Base-by-base conservation (phyloP, 108 stramenopile species). In the Fragilaria radians region DNA sequence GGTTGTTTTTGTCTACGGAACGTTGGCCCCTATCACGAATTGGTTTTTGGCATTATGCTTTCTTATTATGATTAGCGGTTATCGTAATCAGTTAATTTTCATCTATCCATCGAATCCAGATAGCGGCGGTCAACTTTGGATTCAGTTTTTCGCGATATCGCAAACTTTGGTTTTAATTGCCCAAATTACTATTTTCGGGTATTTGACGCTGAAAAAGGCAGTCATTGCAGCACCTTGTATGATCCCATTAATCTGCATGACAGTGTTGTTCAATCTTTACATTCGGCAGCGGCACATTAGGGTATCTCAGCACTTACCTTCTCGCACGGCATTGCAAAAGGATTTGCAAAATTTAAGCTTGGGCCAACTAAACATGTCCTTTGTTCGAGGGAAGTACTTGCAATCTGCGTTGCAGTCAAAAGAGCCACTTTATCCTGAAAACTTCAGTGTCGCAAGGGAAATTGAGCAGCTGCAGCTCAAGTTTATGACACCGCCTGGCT, bases 61-160 rank as follows among this genome's bases (percentile, higher is more conserved):
- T 62, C 22, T 71, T 2, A 28, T 80, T 4, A 70, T 85, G 61
- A 66, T 63, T 0, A 66, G 77, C 36, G 69, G 49, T 17, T 83
- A 78, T 53, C 76, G 81, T 23, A 65, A 83, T 60, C 83, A 88
- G 47, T 74, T 85, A 30, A 65, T 88, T 11, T 88, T 69, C 57
- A 79, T 80, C 7, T 88, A 88, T 50, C 79, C 79, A 0, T 69
- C 77, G 14, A 56, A 58, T 24, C 77, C 81, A 24, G 87, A 88
- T 59, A 64, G 61, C 57, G 87, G 87, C 47, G 87, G 87, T 3
- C 71, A 79, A 36, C 48, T 88, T 4, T 83, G 79, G 82, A 53
- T 66, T 4, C 55, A 64, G 18, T 83, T 87, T 54, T 61, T 78
- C 30, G 31, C 59, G 26, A 54, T 86, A 17, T 50, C 79, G 2